Conservation (phyloP, 345 rosid genomes). For the Populus simonii region DNA sequence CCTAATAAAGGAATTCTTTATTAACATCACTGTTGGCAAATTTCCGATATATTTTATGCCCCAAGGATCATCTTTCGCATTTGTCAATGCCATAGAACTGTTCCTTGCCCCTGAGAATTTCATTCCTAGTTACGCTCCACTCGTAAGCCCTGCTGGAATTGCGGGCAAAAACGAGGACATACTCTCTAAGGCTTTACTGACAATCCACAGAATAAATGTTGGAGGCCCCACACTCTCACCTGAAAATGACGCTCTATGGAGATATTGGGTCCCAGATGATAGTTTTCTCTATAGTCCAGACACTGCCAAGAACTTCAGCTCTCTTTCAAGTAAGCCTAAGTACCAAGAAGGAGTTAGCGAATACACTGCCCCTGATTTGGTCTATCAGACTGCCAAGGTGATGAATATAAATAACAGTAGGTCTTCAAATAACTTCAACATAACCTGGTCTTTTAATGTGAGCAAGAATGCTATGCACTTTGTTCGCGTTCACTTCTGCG, state of each 20-base stretch:
- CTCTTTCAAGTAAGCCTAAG: neutral
- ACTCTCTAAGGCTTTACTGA: conserved; percentile 27
- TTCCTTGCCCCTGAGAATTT: conserved; percentile 37
- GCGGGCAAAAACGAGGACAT: neutral
- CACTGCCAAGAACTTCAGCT: neutral
- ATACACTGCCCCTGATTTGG: conserved; percentile 39
- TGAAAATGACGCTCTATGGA: conserved; percentile 33
- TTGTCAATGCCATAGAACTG: conserved; percentile 66
- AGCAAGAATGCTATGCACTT: conserved; percentile 34
- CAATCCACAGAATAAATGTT: conserved; percentile 39
- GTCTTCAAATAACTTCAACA: neutral
- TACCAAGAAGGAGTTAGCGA: neutral
- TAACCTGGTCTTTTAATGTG: conserved; percentile 51
- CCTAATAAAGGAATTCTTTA: conserved; percentile 10
- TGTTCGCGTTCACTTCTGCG: conserved; percentile 58
- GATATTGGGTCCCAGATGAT: conserved; percentile 46
- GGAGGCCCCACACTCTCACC: conserved; percentile 37
- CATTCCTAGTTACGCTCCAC: conserved; percentile 5
- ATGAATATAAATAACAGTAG: conserved; percentile 3
- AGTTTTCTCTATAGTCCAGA: conserved; percentile 15
- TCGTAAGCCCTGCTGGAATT: neutral
- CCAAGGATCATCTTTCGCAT: conserved; percentile 37
- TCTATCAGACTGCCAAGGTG: conserved; percentile 43
- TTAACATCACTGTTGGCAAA: neutral
- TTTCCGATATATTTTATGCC: conserved; percentile 37